Evolutionary conservation across 176 grass and related monocot genomes (phyloP).

Genomic region (Oryza brachyantha): DNA sequence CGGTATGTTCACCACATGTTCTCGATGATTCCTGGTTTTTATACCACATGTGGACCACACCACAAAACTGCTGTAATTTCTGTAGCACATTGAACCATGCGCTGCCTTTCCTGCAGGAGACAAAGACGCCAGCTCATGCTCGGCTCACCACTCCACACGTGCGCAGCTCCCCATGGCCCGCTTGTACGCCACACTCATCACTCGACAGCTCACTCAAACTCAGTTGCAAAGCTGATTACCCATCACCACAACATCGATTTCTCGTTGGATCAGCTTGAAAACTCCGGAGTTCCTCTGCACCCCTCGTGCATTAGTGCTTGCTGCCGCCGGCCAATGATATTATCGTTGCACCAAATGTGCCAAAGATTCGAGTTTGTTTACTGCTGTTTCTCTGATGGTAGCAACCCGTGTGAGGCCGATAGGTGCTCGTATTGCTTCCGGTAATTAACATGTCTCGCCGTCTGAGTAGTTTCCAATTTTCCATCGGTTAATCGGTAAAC

Average conservation of each 20-base stretch:
- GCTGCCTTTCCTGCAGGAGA: constrained; percentile 32
- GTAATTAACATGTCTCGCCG: not conserved
- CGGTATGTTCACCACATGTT: not conserved
- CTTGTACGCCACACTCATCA: not conserved
- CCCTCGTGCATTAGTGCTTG: not conserved
- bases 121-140: constrained; percentile 38
- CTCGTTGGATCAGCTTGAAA: not conserved
- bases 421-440: no score
- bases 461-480: not conserved
- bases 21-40: constrained; percentile 30
- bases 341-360: not conserved
- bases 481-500: not conserved
- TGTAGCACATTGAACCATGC: not conserved
- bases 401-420: not conserved
- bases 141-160: constrained; percentile 27
- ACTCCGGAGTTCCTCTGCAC: not conserved
- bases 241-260: not conserved
- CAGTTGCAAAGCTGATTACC: not conserved
- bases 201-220: not conserved
- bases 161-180: not conserved
- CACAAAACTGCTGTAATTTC: not conserved
- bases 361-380: constrained; percentile 21
- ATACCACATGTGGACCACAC: constrained; percentile 16
- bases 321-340: not conserved
- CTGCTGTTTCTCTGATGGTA: not conserved